Conservation (phyloP, 2,329 filamentous ascomycete genomes). For the Coniella vitis region DNA sequence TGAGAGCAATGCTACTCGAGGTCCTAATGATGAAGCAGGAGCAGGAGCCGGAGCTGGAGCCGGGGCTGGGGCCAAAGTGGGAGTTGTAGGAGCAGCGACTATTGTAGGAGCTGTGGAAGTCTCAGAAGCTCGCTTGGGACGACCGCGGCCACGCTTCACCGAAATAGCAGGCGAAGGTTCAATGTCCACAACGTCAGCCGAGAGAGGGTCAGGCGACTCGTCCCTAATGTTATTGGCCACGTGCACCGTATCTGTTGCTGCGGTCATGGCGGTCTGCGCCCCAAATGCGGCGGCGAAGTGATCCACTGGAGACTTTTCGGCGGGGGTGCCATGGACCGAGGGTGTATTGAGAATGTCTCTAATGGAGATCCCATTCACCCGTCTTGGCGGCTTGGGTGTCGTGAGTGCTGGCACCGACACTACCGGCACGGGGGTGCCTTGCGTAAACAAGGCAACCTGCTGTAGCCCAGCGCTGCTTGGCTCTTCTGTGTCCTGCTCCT, state of each 20-base stretch:
- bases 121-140: constrained; percentile 21
- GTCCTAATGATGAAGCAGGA: no score
- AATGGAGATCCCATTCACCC: constrained; percentile 11
- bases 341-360: constrained; percentile 13
- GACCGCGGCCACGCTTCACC: constrained; percentile 20
- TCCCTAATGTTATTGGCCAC: background rate
- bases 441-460: constrained; percentile 8
- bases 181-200: background rate
- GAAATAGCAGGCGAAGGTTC: background rate
- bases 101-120: no score
- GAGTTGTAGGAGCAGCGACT: no score
- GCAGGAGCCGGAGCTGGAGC: no score
- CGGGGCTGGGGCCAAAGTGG: no score
- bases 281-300: constrained; percentile 10
- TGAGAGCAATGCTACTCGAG: no score
- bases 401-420: constrained; percentile 15
- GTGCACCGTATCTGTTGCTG: no score
- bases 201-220: constrained; percentile 4
- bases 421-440: background rate
- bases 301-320: constrained; percentile 1
- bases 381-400: background rate
- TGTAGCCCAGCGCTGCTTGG: constrained; percentile 14
- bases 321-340: constrained; percentile 5
- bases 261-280: background rate
- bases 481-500: constrained; percentile 25